phyloP scores from a whole-genome alignment of 768 basidiomycete species.

The Psilocybe cubensis region DNA sequence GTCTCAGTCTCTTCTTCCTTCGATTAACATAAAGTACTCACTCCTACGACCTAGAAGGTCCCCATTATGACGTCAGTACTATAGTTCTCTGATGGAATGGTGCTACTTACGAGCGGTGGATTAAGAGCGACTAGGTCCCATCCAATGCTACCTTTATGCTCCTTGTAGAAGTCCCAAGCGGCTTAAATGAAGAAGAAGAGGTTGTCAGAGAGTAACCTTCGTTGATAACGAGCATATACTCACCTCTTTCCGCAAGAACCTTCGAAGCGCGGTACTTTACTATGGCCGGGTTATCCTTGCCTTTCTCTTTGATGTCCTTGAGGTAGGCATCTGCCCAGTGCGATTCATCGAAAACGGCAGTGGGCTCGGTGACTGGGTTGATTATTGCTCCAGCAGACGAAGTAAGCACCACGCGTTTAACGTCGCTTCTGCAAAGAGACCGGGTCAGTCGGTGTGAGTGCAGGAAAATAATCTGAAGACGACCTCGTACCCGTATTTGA shows the following conservation, averaged over 20 bases:
- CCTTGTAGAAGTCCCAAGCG: slow-evolving; percentile 43
- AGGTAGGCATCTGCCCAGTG: slow-evolving; percentile 66
- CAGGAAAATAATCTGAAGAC: no score
- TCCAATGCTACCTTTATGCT: slow-evolving; percentile 41
- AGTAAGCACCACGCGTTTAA: slow-evolving; percentile 74
- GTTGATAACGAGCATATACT: no score
- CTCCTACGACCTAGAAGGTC: slow-evolving; percentile 4
- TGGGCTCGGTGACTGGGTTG: slow-evolving; percentile 23
- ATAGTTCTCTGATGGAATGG: no score
- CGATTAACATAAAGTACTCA: neutral
- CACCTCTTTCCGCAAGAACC: slow-evolving; percentile 64
- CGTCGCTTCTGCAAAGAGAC: slow-evolving; percentile 41
- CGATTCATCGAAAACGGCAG: slow-evolving; percentile 42
- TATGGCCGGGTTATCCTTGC: slow-evolving; percentile 39
- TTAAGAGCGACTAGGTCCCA: slow-evolving; percentile 59
- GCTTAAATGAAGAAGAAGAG: no score
- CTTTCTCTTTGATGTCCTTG: slow-evolving; percentile 49
- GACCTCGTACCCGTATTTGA: slow-evolving; percentile 20
- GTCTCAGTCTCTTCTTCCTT: slow-evolving; percentile 30
- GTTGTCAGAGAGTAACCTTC: no score
- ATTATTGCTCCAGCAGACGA: slow-evolving; percentile 60
- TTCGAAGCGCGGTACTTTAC: slow-evolving; percentile 68
- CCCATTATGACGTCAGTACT: neutral
- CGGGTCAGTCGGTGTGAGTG: no score
- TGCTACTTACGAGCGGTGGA: slow-evolving; percentile 39